Conservation (phyloP, 2,329 filamentous ascomycete species). For the Ophiostoma ips region DNA sequence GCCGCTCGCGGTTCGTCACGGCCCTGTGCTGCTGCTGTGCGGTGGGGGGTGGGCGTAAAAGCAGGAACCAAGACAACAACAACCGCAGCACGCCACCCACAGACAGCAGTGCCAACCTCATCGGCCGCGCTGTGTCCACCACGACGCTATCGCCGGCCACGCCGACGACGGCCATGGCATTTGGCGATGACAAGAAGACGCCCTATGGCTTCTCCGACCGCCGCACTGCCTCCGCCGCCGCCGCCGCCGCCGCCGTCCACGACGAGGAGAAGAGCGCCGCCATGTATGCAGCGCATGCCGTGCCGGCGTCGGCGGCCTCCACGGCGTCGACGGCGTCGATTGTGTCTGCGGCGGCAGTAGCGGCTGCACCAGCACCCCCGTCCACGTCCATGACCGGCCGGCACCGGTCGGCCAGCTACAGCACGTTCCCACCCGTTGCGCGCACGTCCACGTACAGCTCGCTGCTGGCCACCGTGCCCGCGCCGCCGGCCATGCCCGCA, state of each 20-base stretch:
- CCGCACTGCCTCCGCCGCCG: background rate
- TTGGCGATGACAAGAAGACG: background rate
- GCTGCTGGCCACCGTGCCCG: no score
- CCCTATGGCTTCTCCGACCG: no score
- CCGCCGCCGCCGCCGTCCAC: background rate
- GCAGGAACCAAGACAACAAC: background rate
- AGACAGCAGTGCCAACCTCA: background rate
- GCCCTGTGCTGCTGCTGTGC: slow-evolving; percentile 3
- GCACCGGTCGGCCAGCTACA: slow-evolving; percentile 6
- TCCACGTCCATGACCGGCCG: background rate
- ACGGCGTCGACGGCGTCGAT: no score
- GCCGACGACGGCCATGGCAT: slow-evolving; percentile 23
- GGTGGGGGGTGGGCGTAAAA: background rate
- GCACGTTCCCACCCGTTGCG: slow-evolving; percentile 5
- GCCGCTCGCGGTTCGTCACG: background rate
- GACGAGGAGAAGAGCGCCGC: background rate
- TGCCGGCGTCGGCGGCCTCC: background rate
- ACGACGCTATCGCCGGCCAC: background rate
- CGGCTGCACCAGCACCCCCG: no score
- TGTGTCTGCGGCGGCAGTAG: background rate
- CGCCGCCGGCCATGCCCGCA: no score
- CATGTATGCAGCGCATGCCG: background rate
- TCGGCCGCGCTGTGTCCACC: background rate
- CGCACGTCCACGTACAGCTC: background rate
- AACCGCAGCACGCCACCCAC: background rate